Base-by-base conservation (phyloP, 1,284 basidiomycete genomes). In the Sporisorium exsertum region DNA sequence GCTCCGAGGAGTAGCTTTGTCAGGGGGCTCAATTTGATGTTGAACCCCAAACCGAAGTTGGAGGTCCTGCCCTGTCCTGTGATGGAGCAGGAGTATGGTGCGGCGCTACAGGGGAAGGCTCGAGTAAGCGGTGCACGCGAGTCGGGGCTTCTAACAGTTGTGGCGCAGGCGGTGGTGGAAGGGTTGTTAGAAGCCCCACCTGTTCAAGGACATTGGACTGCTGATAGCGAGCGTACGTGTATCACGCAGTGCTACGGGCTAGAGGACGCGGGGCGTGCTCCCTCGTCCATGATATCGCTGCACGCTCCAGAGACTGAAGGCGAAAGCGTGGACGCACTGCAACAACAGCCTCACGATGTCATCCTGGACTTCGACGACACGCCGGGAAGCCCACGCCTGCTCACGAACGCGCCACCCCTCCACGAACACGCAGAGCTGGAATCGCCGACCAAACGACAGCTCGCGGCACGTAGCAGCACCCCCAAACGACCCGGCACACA, bases 31-130 rank as follows among this genome's bases (percentile, higher is more conserved):
- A 78, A 64, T 15, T 43, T 78, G 16, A 52, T 72, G 42, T 20
- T 78, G n/a, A 58, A 67, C 22, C 68, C 76, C 3, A 57, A 51
- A n/a, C 76, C 76, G 6, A 70, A 51, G 50, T 58, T 73, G 8
- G 71, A 78, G 32, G 60, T 78, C 3, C 71, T 78, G 0, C 75
- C 75, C 1, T 24, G 50, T 0, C 57, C 33, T 18, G 13, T 18
- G 8, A 32, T 26, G 42, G 10, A 37, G 3, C 22, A 9, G 10
- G 43, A 42, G 37, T n/a, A 15, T 9, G 20, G 12, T 12, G 32
- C 5, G 29, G 32, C 13, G n/a, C 20, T 10, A 6, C 5, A 33
- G 6, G n/a, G n/a, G n/a, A n/a, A n/a, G n/a, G n/a, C n/a, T n/a
- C n/a, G n/a, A n/a, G n/a, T n/a, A n/a, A 33, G n/a, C 12, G 12